Evolutionary conservation across 306 rosid genomes (phyloP), one percentile per base, ranked within the genome.

Genomic region (Luffa aegyptiaca): DNA sequence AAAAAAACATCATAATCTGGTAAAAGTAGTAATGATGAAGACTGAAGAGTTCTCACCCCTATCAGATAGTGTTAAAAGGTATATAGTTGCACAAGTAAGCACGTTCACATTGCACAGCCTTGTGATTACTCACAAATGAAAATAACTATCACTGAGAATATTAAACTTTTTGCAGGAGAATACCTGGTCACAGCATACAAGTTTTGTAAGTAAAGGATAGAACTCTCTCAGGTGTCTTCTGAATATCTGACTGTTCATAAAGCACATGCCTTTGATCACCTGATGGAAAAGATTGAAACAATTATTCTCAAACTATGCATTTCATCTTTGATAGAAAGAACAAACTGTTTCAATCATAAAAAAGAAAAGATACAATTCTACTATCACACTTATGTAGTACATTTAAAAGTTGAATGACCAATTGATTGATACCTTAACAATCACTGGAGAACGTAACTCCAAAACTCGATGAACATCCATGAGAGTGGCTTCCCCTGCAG

Each of bases 111-210:
- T 51, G 56, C 56, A 51, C n/a, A 51, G 5, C n/a, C 17, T 4
- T n/a, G 3, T 51, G 3, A 56, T 56, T 57, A 35, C 13, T 31
- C 49, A 65, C 39, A 39, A 18, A 70, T 44, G 36, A 53, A 37
- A 76, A 55, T 52, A 68, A 20, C n/a, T 4, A 78, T 14, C 31
- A 62, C 26, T 17, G 70, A 78, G 45, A 78, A 46, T 13, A 78
- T 31, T 78, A 10, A 33, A 78, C n/a, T 8, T 56, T 35, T 16
- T 26, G 75, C 76, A 83, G 75, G 76, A 83, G 82, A 82, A 78
- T 87, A 96, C 99, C 98, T 96, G 99, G 81, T 96, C 98, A 41
- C 98, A 96, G 88, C 98, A 93, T 52, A 96, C 92, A 78, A 96
- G 98, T 80, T 88, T 93, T 45, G 98, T 96, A 72, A 96, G 93